Evolutionary conservation across 495 filamentous ascomycete genomes (phyloP), one percentile per base, ranked within the genome.

Genomic region (Xylaria telfairii): DNA sequence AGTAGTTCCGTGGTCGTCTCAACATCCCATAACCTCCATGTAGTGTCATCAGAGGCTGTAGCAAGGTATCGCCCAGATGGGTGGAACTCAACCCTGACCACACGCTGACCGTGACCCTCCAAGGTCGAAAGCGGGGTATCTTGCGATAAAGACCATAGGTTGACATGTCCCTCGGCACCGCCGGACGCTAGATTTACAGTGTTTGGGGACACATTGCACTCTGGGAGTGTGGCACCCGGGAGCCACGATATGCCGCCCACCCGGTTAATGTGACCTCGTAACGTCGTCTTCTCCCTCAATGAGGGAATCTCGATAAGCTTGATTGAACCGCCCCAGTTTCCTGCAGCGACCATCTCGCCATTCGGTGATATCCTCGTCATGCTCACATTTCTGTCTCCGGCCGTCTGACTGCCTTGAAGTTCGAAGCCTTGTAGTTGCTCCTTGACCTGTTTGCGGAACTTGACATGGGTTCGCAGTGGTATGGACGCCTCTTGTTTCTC

Each of bases 11-110:
- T 90, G 0, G 87, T 91, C 1, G 90, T 95, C 65, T 92, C 89
- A 0, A 98, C 87, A 76, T 99, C 96, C 96, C 96, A 99, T 67
- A 99, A 81, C 30, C 96, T 89, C 96, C 96, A 99, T 0, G 95
- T 97, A 4, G 95, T 98, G 77, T 99, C 96, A 75, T 93, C 95
- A 1, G 94, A 97, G 1, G 96, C 96, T 0, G 94, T 97, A 1
- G 96, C 96, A 28, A 98, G 87, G 75, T 95, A 98, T 67, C 87
- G 86, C 21, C 96, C 95, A 4, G 93, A 96, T 0, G 96, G 96
- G 73, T 99, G 96, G 77, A 98, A 96, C 72, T 97, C 96, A 49
- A 96, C 90, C 66, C 96, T 88, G 70, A 92, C 95, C 39, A 98
- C 95, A 62, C 96, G 91, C 17, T 90, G 93, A 13, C 88, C 91